Evolutionary conservation across 208 protist genomes (phyloP), one percentile per base, ranked within the genome.

Genomic region (Trypanosoma caninum): DNA sequence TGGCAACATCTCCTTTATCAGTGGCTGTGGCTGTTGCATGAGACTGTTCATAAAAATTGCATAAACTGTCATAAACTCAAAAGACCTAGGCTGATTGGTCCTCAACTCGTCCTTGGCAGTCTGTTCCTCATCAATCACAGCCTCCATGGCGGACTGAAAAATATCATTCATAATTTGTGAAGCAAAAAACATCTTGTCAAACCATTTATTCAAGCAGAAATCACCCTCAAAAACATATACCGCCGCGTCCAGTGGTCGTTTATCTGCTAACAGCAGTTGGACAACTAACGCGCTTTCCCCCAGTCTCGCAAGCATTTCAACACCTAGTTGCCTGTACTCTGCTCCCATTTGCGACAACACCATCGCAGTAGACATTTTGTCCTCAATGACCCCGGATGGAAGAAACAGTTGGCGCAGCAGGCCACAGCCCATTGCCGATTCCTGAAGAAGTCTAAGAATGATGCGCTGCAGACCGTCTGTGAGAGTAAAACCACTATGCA

Each of bases 271-370:
- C 10, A 70, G 37, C 41, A 42, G 53, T 41, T 61, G 61, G 11
- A 56, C 37, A 30, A 74, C 33, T 3, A 63, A 31, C 10, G 20
- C 28, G 33, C 55, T 28, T 2, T 13, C 60, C 14, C 46, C 20
- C 5, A 74, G 22, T 23, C 68, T 52, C 42, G 42, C 3, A 16
- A 74, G 27, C 68, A 68, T 74, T 9, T 69, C 68, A 33, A 74
- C 16, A 18, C 60, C 68, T 44, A 60, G 8, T 37, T 69, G 51
- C 18, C 52, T 11, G 8, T 52, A 69, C 14, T 35, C 23, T 14
- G 27, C 48, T 13, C 54, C 50, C 58, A 74, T 59, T 40, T 27
- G 34, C 27, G 69, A 27, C 22, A 74, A 37, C 31, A 33, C 4
- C 37, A 69, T 46, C 10, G 68, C 68, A 37, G 34, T 69, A 18